A percentile compares a stretch with the other conserved stretches of the same genome.
phyloP scores from a whole-genome alignment of 2,329 filamentous ascomycete species.

The Pyrenochaeta sp. region DNA sequence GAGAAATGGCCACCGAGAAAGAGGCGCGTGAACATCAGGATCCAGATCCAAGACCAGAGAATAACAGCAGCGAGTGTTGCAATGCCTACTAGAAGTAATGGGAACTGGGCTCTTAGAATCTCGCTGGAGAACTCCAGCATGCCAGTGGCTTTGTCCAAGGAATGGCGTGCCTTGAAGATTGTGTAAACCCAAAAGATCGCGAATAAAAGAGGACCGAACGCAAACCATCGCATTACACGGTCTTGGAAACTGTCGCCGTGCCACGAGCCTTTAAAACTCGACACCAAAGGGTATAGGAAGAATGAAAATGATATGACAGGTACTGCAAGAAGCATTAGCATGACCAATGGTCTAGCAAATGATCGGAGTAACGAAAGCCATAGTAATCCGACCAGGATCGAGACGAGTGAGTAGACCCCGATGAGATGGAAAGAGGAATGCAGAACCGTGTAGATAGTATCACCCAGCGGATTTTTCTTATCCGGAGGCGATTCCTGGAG shows the following conservation, averaged over 20 bases:
- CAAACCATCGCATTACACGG: slow-evolving; percentile 84
- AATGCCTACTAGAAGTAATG: slow-evolving; percentile 83
- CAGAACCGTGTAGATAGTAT: slow-evolving; percentile 92
- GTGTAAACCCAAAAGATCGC: slow-evolving; percentile 84
- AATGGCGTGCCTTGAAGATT: slow-evolving; percentile 79
- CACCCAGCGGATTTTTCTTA: slow-evolving; percentile 76
- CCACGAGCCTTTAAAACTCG: slow-evolving; percentile 81
- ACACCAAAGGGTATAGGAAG: slow-evolving; percentile 87
- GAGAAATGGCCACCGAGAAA: slow-evolving; percentile 91
- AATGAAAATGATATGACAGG: slow-evolving; percentile 88
- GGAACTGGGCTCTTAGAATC: slow-evolving; percentile 84
- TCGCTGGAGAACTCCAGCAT: slow-evolving; percentile 92
- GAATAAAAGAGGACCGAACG: slow-evolving; percentile 76
- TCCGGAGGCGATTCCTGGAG: slow-evolving; percentile 80
- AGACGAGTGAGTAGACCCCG: slow-evolving; percentile 89
- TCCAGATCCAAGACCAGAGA: slow-evolving; percentile 93
- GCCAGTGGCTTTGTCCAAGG: slow-evolving; percentile 81
- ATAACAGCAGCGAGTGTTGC: slow-evolving; percentile 77
- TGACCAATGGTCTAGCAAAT: slow-evolving; percentile 85
- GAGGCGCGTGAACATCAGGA: slow-evolving; percentile 93
- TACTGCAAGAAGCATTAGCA: slow-evolving; percentile 80
- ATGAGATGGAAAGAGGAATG: slow-evolving; percentile 88
- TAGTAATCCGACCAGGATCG: slow-evolving; percentile 82
- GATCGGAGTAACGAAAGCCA: slow-evolving; percentile 90
- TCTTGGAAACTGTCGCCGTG: slow-evolving; percentile 85